Conservation (phyloP, 2,329 filamentous ascomycete genomes). For the Penicillium oxalicum region DNA sequence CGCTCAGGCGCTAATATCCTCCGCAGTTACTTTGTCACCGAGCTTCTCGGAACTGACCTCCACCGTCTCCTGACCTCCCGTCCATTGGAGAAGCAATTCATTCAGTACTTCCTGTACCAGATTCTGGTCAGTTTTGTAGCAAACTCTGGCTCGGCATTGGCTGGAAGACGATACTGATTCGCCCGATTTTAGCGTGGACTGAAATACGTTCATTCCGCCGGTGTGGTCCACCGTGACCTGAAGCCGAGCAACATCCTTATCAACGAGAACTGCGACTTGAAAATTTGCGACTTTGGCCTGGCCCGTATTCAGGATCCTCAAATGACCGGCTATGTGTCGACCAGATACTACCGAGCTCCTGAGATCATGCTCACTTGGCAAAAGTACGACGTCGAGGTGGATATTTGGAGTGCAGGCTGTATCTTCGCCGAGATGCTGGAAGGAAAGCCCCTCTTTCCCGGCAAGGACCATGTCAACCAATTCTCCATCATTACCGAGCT, state of each 20-base stretch:
- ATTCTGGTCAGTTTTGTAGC: constrained; percentile 66
- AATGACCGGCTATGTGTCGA: constrained; percentile 99
- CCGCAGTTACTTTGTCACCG: constrained; percentile 89
- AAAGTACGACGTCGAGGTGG: constrained; percentile 98
- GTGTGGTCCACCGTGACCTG: constrained; percentile 93
- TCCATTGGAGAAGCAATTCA: constrained; percentile 98
- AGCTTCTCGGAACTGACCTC: constrained; percentile 91
- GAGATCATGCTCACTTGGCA: constrained; percentile 99
- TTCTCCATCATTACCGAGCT: constrained; percentile 99
- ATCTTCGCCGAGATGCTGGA: constrained; percentile 99
- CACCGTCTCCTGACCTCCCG: constrained; percentile 91
- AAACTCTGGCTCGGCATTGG: constrained; percentile 42
- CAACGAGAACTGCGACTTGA: constrained; percentile 98
- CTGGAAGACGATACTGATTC: constrained; percentile 14
- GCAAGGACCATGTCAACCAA: constrained; percentile 98
- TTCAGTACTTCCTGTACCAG: constrained; percentile 99
- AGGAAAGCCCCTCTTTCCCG: constrained; percentile 95
- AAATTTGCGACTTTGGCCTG: constrained; percentile 98
- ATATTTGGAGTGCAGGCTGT: constrained; percentile 98
- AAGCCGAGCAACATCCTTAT: constrained; percentile 99
- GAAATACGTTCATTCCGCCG: constrained; percentile 98
- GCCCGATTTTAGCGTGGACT: constrained; percentile 65
- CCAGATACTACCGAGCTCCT: constrained; percentile 94
- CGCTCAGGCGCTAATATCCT: neutral
- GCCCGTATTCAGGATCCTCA: constrained; percentile 97